A percentile compares a stretch with the other conserved stretches of the same genome.
Evolutionary conservation across 805 yeast genomes (phyloP).

Genomic region (Kodamaea kaohsiungensis): DNA sequence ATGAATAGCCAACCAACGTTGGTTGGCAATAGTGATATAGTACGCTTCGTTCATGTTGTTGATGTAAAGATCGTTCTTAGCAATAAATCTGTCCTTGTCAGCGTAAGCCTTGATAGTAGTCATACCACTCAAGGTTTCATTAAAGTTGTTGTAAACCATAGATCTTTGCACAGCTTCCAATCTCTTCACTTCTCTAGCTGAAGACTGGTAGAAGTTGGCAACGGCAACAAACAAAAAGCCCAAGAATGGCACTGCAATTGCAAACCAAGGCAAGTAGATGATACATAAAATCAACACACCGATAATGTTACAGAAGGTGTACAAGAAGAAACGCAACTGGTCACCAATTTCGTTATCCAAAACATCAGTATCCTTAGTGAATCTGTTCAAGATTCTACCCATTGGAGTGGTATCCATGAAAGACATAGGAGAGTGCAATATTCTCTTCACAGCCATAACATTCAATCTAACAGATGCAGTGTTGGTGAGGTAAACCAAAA

Average conservation of each 20-base stretch:
- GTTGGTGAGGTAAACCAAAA: conserved; percentile 52
- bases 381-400: conserved; percentile 83
- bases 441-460: conserved; percentile 54
- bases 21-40: conserved; percentile 61
- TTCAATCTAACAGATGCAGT: conserved; percentile 62
- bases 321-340: conserved; percentile 61
- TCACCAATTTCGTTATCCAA: conserved; percentile 79
- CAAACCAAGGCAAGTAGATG: conserved; percentile 74
- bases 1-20: conserved; percentile 71
- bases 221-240: conserved; percentile 42
- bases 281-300: conserved; percentile 69
- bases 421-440: conserved; percentile 81
- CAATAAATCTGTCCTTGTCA: conserved; percentile 47
- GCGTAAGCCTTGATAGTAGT: conserved; percentile 62
- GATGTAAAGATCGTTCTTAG: conserved; percentile 46
- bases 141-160: conserved; percentile 67
- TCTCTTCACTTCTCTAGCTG: conserved; percentile 75
- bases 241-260: conserved; percentile 62
- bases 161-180: conserved; percentile 74
- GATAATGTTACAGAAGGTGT: conserved; percentile 51
- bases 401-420: conserved; percentile 87
- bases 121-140: conserved; percentile 69
- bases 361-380: conserved; percentile 85
- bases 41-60: conserved; percentile 71
- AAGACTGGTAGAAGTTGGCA: conserved; percentile 63